Evolutionary conservation across 1,139 yeast genomes (phyloP).

Genomic region (Candida glucosophila): DNA sequence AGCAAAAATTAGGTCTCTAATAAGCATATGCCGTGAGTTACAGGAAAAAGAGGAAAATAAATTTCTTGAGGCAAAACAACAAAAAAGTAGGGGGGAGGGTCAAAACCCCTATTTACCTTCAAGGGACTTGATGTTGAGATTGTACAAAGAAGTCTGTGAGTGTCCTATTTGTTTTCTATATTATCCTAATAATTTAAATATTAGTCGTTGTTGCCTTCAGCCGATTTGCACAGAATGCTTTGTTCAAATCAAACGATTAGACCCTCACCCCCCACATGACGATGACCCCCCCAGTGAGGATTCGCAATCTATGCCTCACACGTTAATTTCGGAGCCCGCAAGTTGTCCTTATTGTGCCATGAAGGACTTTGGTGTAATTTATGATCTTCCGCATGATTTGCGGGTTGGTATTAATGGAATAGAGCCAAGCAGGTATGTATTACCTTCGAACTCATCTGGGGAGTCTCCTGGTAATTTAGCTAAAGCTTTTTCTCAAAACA

Average conservation of each 20-base stretch:
- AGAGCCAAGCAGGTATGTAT: slow-evolving; percentile 25
- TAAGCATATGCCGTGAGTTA: slow-evolving; percentile 36
- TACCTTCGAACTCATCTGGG: not conserved
- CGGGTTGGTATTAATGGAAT: slow-evolving; percentile 47
- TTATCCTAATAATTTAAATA: slow-evolving; percentile 71
- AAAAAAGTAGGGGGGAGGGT: slow-evolving; percentile 9
- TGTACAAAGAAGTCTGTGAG: slow-evolving; percentile 64
- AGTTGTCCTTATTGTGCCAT: slow-evolving; percentile 92
- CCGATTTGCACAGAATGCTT: slow-evolving; percentile 95
- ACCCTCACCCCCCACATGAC: slow-evolving; percentile 94
- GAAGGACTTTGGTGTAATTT: slow-evolving; percentile 78
- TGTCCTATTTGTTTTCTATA: slow-evolving; percentile 93
- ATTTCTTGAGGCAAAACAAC: slow-evolving; percentile 32
- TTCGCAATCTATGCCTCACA: slow-evolving; percentile 38
- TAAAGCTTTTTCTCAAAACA: not conserved
- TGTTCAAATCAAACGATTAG: slow-evolving; percentile 86
- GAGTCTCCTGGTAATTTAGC: no score
- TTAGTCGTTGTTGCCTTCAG: slow-evolving; percentile 86
- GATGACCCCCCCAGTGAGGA: slow-evolving; percentile 17
- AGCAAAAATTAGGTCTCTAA: slow-evolving; percentile 38
- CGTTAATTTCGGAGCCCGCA: slow-evolving; percentile 78
- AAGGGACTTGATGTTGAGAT: slow-evolving; percentile 21
- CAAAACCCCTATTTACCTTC: slow-evolving; percentile 17
- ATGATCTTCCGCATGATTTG: slow-evolving; percentile 51
- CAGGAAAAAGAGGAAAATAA: slow-evolving; percentile 48